Percentiles rank a stretch among this genome's conserved stretches.
These are phyloP conservation scores for Tulasnella sp. DNA, from an alignment of 768 basidiomycete genomes.

Conservation along the genomic window DNA sequence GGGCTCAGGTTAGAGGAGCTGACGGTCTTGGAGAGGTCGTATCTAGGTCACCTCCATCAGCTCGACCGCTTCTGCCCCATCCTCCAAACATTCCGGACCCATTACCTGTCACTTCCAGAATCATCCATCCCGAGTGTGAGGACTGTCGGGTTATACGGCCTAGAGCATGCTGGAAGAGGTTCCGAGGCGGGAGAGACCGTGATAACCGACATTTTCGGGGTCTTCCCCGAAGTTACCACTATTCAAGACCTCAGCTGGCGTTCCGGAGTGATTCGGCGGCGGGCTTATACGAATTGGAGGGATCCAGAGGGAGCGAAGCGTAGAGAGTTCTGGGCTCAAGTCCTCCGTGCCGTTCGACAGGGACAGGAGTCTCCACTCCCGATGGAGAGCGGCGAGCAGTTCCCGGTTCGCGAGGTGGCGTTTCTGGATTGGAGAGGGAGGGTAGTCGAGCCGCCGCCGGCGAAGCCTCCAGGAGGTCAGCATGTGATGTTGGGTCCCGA, in stretches of 20 bases:
- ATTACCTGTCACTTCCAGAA: neutral
- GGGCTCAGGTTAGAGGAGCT: neutral
- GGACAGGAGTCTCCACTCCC: neutral
- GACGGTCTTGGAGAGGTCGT: neutral
- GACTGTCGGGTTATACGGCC: neutral
- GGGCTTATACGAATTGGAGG: neutral
- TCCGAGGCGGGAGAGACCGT: neutral
- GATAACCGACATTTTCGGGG: neutral
- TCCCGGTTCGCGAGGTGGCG: neutral
- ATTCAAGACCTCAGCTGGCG: neutral
- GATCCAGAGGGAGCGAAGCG: neutral
- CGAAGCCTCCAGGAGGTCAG: neutral
- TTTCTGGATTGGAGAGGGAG: neutral
- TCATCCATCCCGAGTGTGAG: neutral
- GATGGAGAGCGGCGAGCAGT: neutral
- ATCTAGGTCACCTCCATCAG: neutral
- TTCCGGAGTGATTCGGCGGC: neutral
- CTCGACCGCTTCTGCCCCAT: neutral
- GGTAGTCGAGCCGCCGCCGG: neutral
- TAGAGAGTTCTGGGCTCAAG: neutral
- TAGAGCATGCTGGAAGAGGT: neutral
- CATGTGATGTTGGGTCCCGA: neutral
- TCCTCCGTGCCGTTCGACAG: neutral
- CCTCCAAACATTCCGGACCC: neutral
- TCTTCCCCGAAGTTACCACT: neutral